Base-by-base conservation (phyloP, 495 filamentous ascomycete genomes). In the Xylaria longipes region DNA sequence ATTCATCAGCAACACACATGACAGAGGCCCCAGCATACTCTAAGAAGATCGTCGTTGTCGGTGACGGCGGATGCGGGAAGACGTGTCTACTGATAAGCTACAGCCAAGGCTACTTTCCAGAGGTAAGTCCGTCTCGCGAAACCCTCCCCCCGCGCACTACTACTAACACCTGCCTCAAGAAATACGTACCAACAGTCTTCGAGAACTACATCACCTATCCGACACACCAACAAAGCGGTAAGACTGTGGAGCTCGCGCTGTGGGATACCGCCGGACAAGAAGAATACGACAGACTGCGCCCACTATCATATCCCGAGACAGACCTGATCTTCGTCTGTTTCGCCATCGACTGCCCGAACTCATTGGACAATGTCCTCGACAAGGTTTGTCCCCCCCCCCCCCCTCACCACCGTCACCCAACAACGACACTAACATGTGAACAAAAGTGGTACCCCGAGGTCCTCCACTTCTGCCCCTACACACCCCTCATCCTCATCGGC, bases 161-260 rank as follows among this genome's bases (percentile, higher is more conserved):
- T 63, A 22, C 60, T 63, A 43, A 63, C 37, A 29, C 39, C 72
- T 56, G 35, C 66, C 15, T 57, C 45, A 68, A 99, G 96, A 99
- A 98, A 98, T 99, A 99, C 78, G 95, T 99, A 62, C 96, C 96
- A 3, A 99, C 96, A 0, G 96, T 99, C 71, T 99, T 99, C 79
- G 96, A 99, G 78, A 99, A 99, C 84, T 99, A 99, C 87, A 98
- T 98, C 83, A 97, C 96, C 46, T 94, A 98, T 82, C 96, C 94
- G 66, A 89, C 88, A 46, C 97, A 99, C 79, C 89, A 90, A 75
- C 85, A 89, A 12, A 93, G 91, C 31, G 94, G 96, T 73, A 98
- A 98, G 86, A 94, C 89, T 45, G 93, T 98, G 65, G 96, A 99
- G 83, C 87, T 99, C 54, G 96, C 96, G 20, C 89, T 99, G 31